Evolutionary conservation across 2,329 filamentous ascomycete species (phyloP).

Genomic region (Teratosphaeria pseudoeucalypti): DNA sequence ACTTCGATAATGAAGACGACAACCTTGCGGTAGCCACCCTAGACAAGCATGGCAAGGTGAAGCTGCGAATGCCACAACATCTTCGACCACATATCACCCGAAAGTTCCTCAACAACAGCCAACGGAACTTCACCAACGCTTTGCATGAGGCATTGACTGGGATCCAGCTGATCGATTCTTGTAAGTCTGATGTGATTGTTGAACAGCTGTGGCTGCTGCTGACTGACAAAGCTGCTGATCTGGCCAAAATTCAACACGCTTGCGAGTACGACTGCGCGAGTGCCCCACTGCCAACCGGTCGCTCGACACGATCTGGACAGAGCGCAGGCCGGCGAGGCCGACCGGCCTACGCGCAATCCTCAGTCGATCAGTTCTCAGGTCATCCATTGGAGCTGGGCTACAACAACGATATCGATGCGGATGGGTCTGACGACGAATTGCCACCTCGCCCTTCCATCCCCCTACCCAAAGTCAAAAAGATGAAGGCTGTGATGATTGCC

Average conservation of each 20-base stretch:
- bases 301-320: not conserved
- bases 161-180: not conserved
- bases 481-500: slow-evolving; percentile 8
- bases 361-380: not conserved
- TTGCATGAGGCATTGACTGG: not conserved
- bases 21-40: not conserved
- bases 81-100: not conserved
- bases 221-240: not conserved
- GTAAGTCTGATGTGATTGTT: not conserved
- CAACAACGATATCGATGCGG: not conserved
- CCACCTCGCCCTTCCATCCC: not conserved
- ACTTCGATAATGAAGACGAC: not conserved
- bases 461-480: not conserved
- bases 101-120: slow-evolving; percentile 1
- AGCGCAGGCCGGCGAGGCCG: not conserved
- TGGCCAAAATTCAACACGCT: not conserved
- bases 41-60: not conserved
- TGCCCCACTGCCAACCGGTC: not conserved
- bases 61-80: not conserved
- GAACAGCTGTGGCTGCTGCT: not conserved
- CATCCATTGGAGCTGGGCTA: not conserved
- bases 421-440: not conserved
- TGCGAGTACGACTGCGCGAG: not conserved
- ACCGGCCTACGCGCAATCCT: not conserved
- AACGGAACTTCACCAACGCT: not conserved